Base-by-base conservation (phyloP, 179 eudicot species). In the Beta corolliflora region DNA sequence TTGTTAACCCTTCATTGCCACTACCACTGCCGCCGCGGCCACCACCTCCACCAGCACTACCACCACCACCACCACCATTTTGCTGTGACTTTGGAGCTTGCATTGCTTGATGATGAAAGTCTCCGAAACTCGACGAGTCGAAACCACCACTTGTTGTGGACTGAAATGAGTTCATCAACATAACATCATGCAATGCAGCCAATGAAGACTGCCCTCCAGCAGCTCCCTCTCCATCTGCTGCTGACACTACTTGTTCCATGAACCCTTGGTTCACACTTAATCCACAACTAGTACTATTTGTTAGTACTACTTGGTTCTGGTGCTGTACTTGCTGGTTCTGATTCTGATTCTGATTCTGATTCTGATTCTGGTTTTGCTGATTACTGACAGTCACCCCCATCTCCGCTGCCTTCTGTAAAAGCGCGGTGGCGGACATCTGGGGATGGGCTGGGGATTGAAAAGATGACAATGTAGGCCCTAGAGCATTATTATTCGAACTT, bases 341-440 rank as follows among this genome's bases (percentile, higher is more conserved):
- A n/a, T n/a, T n/a, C n/a, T n/a, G n/a, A n/a, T 79, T 48, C 5
- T 64, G 83, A 5, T 73, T 79, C 3, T 73, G 86, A 7, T n/a
- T 81, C 41, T 52, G 81, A 44, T 68, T 78, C 1, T 71, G 66
- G 5, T 77, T 73, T 4, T 75, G 73, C 41, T 58, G 78, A 61
- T 80, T 61, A 21, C 83, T 84, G 0, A 71, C 70, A 1, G 86
- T 80, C 74, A 84, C 90, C 53, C 97, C 97, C 73, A 94, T 91
- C 79, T 94, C 92, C 7, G 98, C 92, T 45, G 98, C 97, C 85
- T 91, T 93, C 75, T 92, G 96, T 50, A 94, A 44, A 46, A 94
- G 82, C 73, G 98, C 98, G 6, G 97, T 94, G 2, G 97, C 98
- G 0, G 98, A 93, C 89, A 91, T 89, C 29, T 79, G 87, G 60